Base-by-base conservation (phyloP, 257 asterid species). In the Buddleja alternifolia region DNA sequence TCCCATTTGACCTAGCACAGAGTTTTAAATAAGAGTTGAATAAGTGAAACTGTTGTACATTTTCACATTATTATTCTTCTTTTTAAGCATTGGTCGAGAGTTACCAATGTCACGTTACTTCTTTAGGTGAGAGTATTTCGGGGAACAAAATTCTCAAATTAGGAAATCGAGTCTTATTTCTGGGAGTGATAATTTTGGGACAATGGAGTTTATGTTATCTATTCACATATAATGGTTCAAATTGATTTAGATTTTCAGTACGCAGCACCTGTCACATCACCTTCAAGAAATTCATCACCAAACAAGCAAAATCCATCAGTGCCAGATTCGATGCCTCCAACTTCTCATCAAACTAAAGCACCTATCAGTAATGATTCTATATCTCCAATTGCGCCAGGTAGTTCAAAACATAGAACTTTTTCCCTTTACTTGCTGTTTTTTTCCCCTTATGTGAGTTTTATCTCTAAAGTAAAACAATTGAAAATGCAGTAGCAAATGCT, bases 381-480 rank as follows among this genome's bases (percentile, higher is more conserved):
- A 48, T 52, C 75, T 4, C 73, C 80, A 61, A 52, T 37, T 71
- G 71, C 82, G 46, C 85, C 86, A 82, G 92, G 96, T 86, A 79
- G 69, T 41, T 29, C 25, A 63, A 50, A 37, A 47, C 57, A 42
- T 41, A 63, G 52, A 32, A 70, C 50, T 23, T n/a, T 44, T 20
- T 62, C 10, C 45, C 24, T 39, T 14, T 42, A 17, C 45, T 75
- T 61, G 6, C 56, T 45, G 17, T 25, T 44, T 10, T 16, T 52
- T 32, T 17, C 11, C 47, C 19, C 47, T 48, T 4, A 7, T 51
- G 21, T 59, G 12, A 61, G 16, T 6, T 29, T 58, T 32, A 48
- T 60, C 40, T 73, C 70, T 67, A 23, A 67, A 53, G 44, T 67
- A 54, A 17, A 52, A 25, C 46, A 62, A 19, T 42, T 73, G 54